Evolutionary conservation across 1,139 yeast species (phyloP).

Genomic region (Maudiozyma humilis): DNA sequence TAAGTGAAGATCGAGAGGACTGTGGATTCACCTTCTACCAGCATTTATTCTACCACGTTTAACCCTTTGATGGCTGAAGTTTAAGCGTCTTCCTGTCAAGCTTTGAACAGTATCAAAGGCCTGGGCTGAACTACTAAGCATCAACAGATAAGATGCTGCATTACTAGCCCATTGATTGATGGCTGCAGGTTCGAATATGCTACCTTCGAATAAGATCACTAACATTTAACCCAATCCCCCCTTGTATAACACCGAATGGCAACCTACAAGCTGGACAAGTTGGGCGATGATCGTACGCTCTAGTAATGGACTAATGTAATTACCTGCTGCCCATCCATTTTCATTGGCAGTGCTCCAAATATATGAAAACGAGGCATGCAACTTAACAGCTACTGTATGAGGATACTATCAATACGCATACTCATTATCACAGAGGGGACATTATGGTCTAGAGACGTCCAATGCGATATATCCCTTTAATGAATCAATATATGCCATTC

Average conservation of each 20-base stretch:
- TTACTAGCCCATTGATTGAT: neutral
- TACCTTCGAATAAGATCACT: neutral
- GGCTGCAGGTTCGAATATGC: neutral
- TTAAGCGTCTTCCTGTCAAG: too few relatives aligned
- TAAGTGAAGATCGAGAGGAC: too few relatives aligned
- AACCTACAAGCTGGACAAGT: neutral
- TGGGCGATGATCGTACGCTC: neutral
- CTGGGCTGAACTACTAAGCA: too few relatives aligned
- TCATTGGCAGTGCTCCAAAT: neutral
- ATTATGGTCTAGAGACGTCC: neutral
- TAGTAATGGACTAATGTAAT: neutral
- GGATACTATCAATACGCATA: neutral
- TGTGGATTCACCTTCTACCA: too few relatives aligned
- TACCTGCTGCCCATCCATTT: neutral
- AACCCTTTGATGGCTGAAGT: too few relatives aligned
- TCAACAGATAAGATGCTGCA: neutral
- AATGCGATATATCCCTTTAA: neutral
- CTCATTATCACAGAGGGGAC: neutral
- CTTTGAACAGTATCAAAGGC: too few relatives aligned
- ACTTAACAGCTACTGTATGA: neutral
- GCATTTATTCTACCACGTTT: too few relatives aligned
- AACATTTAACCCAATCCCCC: neutral
- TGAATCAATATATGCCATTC: neutral
- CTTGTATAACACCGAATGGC: neutral
- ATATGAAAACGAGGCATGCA: neutral